Evolutionary conservation across 2,329 filamentous ascomycete genomes (phyloP).

Genomic region (Arthrobotrys sinensis): DNA sequence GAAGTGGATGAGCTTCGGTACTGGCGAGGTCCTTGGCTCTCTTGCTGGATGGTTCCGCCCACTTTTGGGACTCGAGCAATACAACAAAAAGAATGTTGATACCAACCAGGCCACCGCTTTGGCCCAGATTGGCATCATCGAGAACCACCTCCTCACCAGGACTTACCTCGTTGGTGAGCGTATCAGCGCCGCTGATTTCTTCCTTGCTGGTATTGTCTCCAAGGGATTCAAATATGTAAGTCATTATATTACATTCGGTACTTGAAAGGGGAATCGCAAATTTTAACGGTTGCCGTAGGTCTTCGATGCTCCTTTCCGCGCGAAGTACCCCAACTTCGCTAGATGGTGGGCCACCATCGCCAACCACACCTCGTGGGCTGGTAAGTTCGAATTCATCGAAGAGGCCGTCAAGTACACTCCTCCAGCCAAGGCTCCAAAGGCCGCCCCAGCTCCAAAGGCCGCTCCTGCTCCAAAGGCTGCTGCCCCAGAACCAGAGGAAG

Average conservation of each 20-base stretch:
- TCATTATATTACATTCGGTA: conserved; percentile 21
- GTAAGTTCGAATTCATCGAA: conserved; percentile 83
- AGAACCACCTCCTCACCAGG: conserved; percentile 90
- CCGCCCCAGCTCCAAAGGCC: conserved; percentile 70
- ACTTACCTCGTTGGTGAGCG: conserved; percentile 99
- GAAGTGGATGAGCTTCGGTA: conserved; percentile 98
- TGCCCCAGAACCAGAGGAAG: conserved; percentile 69
- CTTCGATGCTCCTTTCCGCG: conserved; percentile 91
- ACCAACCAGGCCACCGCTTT: conserved; percentile 79
- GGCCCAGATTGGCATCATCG: conserved; percentile 80
- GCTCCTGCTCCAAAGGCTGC: conserved; percentile 67
- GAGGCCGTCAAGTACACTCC: conserved; percentile 80
- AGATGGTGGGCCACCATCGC: conserved; percentile 96
- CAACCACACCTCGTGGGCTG: conserved; percentile 90
- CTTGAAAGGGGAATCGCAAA: not conserved
- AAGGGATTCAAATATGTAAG: conserved; percentile 86
- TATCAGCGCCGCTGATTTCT: conserved; percentile 95
- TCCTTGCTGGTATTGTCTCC: conserved; percentile 81
- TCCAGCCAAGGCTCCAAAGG: conserved; percentile 73
- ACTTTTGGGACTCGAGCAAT: conserved; percentile 82
- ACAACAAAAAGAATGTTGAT: conserved; percentile 98
- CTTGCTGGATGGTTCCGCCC: conserved; percentile 88
- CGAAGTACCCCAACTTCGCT: conserved; percentile 84
- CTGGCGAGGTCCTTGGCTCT: conserved; percentile 82
- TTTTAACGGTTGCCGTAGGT: conserved; percentile 67